Evolutionary conservation across 2,329 filamentous ascomycete species (phyloP), one percentile per base, ranked within the genome.

Genomic region (Teratosphaeria pseudoeucalypti): DNA sequence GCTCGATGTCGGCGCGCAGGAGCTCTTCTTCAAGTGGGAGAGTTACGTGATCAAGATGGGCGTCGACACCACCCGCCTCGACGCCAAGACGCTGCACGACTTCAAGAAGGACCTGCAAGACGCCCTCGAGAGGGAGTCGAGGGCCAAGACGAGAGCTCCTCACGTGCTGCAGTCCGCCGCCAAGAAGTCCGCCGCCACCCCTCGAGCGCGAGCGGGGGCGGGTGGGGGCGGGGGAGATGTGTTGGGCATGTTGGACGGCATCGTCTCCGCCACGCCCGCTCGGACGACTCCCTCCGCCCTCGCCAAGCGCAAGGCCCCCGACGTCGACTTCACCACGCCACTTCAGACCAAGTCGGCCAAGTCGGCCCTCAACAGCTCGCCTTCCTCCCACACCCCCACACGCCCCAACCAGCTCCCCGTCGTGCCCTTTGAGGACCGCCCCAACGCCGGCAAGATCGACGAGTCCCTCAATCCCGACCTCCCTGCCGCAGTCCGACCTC

Each of bases 21-120:
- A 97, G 72, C 80, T 97, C 29, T 96, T 90, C 75, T 96, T 90
- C 84, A 97, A 97, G 81, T 99, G 94, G 94, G 94, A 99, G 74
- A 92, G 91, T 0, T 97, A 96, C 79, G 92, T 89, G 74, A 87
- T 99, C 72, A 95, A 92, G 75, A 91, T 97, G 86, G 90, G 92
- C 27, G 78, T 84, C 55, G 90, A 95, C 59, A 88, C 90, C 60
- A 85, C 86, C 62, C 85, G 81, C 61, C 76, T 89, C 62, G 84
- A 87, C 55, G 79, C 95, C 52, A 83, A 87, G 43, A 87, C 83
- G 0, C 83, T 89, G 54, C 83, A 87, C 52, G 84, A 85, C 58
- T 88, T 99, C 72, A 96, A 96, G 74, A 88, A 90, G 70, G 87
- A 89, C 69, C 81, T 96, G 7, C 90, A 92, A 70, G 91, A 96